These are phyloP conservation scores for Salisapilia sapeloensis DNA, from an alignment of 352 stramenopile genomes.

Conservation along the genomic window DNA sequence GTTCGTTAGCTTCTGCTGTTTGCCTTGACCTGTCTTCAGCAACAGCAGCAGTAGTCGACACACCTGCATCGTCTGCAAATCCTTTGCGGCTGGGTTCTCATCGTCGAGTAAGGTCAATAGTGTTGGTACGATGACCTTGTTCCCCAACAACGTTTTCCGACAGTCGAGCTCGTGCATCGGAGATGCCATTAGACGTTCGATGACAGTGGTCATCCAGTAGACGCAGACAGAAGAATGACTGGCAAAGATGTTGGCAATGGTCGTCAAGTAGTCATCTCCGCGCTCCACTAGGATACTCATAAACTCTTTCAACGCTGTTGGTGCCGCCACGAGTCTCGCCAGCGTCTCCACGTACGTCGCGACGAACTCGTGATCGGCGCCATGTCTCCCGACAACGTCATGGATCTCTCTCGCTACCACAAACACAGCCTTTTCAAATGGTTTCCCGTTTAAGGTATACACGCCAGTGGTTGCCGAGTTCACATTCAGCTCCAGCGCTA, in stretches of 20 bases:
- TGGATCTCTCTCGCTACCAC: constrained; percentile 50
- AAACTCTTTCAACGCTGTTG: constrained; percentile 55
- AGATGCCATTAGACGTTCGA: constrained; percentile 45
- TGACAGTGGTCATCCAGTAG: constrained; percentile 64
- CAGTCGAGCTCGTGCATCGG: constrained; percentile 34
- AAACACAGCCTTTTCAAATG: constrained; percentile 55
- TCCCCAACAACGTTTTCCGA: constrained; percentile 45
- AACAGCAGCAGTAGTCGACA: constrained; percentile 53
- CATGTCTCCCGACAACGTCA: constrained; percentile 40
- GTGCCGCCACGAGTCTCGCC: constrained; percentile 43
- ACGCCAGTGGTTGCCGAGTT: constrained; percentile 63
- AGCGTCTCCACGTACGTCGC: constrained; percentile 58
- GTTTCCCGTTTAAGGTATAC: constrained; percentile 54
- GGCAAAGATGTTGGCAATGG: constrained; percentile 41
- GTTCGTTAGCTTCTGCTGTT: constrained; percentile 41
- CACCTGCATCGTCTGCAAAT: constrained; percentile 63
- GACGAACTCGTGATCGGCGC: constrained; percentile 42
- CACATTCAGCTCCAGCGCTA: constrained; percentile 60
- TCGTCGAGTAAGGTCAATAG: constrained; percentile 60
- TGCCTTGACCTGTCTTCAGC: constrained; percentile 42
- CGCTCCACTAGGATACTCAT: constrained; percentile 59
- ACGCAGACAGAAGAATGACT: constrained; percentile 28
- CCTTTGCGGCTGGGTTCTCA: constrained; percentile 37
- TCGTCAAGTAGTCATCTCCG: constrained; percentile 50
- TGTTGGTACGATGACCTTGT: constrained; percentile 32